Conservation (phyloP, 768 basidiomycete genomes). For the Termitomyces sp. region DNA sequence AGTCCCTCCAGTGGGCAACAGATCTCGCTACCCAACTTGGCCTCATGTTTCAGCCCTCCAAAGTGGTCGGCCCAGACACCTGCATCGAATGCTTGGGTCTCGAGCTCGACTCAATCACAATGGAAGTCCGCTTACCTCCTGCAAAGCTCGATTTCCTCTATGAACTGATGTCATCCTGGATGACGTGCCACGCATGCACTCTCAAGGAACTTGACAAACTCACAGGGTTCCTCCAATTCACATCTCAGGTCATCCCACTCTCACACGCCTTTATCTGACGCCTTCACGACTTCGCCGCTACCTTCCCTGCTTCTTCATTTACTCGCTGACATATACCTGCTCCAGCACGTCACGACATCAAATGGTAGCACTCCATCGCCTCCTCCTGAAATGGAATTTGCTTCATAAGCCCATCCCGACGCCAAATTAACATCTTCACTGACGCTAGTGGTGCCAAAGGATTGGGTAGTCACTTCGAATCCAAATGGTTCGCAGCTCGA, state of each 20-base stretch:
- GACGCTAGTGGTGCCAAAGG: not conserved
- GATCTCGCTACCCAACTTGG: not conserved
- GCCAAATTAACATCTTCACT: not conserved
- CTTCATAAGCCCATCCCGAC: too few species aligned
- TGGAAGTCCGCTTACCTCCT: not conserved
- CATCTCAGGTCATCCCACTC: not conserved
- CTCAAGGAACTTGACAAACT: too few species aligned
- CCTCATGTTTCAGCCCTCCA: not conserved
- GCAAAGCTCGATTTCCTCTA: not conserved
- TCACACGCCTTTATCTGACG: too few species aligned
- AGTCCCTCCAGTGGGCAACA: not conserved
- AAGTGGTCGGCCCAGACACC: not conserved
- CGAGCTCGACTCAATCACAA: not conserved
- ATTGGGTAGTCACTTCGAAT: not conserved
- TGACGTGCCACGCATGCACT: too few species aligned
- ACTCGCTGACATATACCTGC: too few species aligned
- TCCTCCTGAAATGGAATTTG: not conserved
- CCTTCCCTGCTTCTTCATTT: too few species aligned
- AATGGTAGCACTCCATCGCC: not conserved
- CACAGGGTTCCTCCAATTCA: not conserved
- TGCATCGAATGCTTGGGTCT: not conserved
- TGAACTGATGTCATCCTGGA: fast-evolving
- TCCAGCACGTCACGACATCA: too few species aligned
- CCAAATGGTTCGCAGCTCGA: too few species aligned
- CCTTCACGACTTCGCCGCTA: too few species aligned